Conservation (phyloP, 2,329 filamentous ascomycete genomes). For the Xylariaceae sp. region DNA sequence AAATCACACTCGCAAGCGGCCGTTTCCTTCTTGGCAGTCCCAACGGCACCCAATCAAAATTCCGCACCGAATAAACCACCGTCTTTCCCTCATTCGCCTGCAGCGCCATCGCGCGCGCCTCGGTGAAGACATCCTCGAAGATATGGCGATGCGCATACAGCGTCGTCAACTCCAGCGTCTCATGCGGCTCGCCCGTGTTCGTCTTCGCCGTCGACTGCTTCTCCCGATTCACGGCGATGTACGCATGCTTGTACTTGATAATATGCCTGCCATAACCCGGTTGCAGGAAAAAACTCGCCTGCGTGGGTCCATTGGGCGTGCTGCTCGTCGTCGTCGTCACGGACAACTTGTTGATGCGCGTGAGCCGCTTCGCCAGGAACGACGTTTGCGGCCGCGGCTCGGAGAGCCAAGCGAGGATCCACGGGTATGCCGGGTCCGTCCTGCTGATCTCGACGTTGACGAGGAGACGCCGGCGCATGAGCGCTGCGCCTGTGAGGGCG, state of each 20-base stretch:
- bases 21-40: constrained; percentile 82
- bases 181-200: constrained; percentile 82
- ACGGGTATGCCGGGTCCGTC: constrained; percentile 87
- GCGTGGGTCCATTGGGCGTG: constrained; percentile 60
- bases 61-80: constrained; percentile 79
- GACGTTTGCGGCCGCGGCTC: constrained; percentile 64
- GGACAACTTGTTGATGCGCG: constrained; percentile 55
- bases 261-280: constrained; percentile 88
- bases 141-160: constrained; percentile 84
- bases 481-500: constrained; percentile 62
- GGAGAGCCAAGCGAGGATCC: constrained; percentile 93
- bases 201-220: constrained; percentile 79
- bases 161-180: constrained; percentile 87
- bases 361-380: constrained; percentile 54
- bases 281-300: constrained; percentile 80
- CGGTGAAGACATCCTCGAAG: constrained; percentile 83
- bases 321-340: constrained; percentile 52
- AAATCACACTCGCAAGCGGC: constrained; percentile 79
- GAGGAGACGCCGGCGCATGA: constrained; percentile 78
- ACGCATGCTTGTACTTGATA: constrained; percentile 78
- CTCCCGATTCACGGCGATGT: constrained; percentile 80
- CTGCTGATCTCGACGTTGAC: constrained; percentile 95
- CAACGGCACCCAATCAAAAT: constrained; percentile 78
- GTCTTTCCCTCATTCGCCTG: constrained; percentile 88
- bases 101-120: constrained; percentile 76